phyloP scores from a whole-genome alignment of 1,284 basidiomycete genomes.

The Termitomyces sp. region DNA sequence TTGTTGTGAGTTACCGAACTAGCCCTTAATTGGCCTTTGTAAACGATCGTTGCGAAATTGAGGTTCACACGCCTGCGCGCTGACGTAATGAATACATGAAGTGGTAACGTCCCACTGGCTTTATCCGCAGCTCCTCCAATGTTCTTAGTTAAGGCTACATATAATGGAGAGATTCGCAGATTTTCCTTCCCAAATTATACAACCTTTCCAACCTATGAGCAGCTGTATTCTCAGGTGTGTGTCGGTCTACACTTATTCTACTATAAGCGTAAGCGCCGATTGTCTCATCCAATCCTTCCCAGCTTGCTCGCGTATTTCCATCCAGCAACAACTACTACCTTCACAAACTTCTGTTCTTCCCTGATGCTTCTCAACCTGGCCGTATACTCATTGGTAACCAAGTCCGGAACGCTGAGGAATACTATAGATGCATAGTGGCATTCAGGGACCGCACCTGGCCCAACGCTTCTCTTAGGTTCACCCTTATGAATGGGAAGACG shows the following conservation, averaged over 20 bases:
- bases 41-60: no score
- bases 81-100: slow-evolving; percentile 14
- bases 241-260: slow-evolving; percentile 3
- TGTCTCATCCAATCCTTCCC: slow-evolving; percentile 15
- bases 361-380: slow-evolving; percentile 40
- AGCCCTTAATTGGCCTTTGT: no score
- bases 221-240: slow-evolving; percentile 41
- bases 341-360: slow-evolving; percentile 62
- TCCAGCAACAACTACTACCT: slow-evolving; percentile 54
- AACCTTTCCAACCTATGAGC: slow-evolving; percentile 40
- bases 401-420: slow-evolving; percentile 54
- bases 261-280: not conserved
- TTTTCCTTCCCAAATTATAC: slow-evolving; percentile 32
- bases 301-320: slow-evolving; percentile 69
- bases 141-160: slow-evolving; percentile 49
- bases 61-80: not conserved
- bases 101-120: no score
- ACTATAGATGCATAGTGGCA: slow-evolving; percentile 42
- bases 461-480: slow-evolving; percentile 58
- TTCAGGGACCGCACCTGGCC: slow-evolving; percentile 46
- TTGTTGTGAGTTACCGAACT: no score
- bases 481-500: slow-evolving; percentile 47
- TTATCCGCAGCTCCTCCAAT: slow-evolving; percentile 20
- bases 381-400: slow-evolving; percentile 60
- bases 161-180: slow-evolving; percentile 42